Percentiles rank a stretch among this genome's conserved stretches.
Evolutionary conservation across 2,329 filamentous ascomycete genomes (phyloP).

Genomic region (Juglanconis juglandina): DNA sequence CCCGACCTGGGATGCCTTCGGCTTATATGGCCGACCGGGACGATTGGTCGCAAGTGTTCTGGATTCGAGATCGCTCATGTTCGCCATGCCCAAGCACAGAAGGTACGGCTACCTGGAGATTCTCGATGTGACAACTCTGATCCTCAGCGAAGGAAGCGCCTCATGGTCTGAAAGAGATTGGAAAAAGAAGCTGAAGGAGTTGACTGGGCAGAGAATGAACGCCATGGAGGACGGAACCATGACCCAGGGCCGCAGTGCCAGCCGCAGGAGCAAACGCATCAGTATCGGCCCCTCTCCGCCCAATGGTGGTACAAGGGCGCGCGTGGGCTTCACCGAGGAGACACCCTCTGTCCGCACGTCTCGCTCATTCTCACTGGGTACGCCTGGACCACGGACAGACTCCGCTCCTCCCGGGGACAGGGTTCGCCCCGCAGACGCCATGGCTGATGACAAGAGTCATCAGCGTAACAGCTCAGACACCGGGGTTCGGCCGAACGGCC

Average conservation of each 20-base stretch:
- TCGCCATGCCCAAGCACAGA: conserved; percentile 87
- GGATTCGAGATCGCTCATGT: conserved; percentile 90
- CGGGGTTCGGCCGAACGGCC: conserved; percentile 28
- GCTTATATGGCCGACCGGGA: conserved; percentile 82
- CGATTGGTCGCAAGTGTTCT: conserved; percentile 83
- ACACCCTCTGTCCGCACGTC: conserved; percentile 47
- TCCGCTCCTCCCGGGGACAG: conserved; percentile 46
- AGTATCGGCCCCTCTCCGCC: conserved; percentile 44
- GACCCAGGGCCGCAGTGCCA: conserved; percentile 50
- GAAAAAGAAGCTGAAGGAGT: conserved; percentile 83
- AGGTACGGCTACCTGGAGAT: conserved; percentile 90
- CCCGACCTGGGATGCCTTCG: conserved; percentile 90
- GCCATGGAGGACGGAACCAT: conserved; percentile 50
- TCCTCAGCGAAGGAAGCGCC: conserved; percentile 72
- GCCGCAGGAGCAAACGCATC: conserved; percentile 55
- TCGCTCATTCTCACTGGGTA: conserved; percentile 47
- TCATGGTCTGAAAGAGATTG: conserved; percentile 84
- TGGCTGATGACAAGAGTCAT: conserved; percentile 35
- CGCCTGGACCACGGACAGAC: conserved; percentile 41
- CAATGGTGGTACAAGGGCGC: conserved; percentile 33
- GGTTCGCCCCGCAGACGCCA: conserved; percentile 32
- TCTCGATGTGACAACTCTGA: conserved; percentile 76
- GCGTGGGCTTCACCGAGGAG: conserved; percentile 59
- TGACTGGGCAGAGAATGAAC: conserved; percentile 76
- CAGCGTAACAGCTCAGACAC: conserved; percentile 48